Base-by-base conservation (phyloP, 2,329 filamentous ascomycete genomes). In the Pestalotiopsis sp. region DNA sequence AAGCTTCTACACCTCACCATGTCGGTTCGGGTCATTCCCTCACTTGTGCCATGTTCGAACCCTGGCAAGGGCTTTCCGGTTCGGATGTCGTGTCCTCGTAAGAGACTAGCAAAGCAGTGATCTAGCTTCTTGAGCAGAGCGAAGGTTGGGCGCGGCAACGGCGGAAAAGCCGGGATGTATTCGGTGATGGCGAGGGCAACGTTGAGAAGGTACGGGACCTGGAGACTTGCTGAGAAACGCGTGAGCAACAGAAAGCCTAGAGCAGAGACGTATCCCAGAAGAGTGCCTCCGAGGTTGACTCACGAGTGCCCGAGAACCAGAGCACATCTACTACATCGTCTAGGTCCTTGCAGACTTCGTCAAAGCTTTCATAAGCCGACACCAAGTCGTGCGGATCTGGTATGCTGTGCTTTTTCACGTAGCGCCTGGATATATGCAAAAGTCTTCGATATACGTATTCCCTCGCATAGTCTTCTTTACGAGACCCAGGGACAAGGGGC, bases 251-350 rank as follows among this genome's bases (percentile, higher is more conserved):
- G 25, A 14, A 5, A 7, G 31, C 20, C 31, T 60, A 9, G n/a
- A 2, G 5, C n/a, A 36, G 31, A 56, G 13, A 23, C 20, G n/a
- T 62, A 20, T 7, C 14, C 23, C 7, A 23, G 11, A 13, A 52
- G 6, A 36, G 36, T 6, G 41, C 36, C 27, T 41, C 20, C 40
- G 52, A n/a, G 25, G 14, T 23, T 31, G 11, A 85, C 93, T 78
- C 84, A 94, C 94, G 94, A 25, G 95, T 97, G 11, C 92, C 93
- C 38, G 91, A 93, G 25, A 93, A 87, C 95, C 95, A 98, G 4
- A 97, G 81, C 7, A 97, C 87, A 78, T 97, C 92, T 17, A 97
- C 82, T 13, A 97, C 78, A 5, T 86, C 85, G 68, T 95, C 92
- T 0, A 97, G 80, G 75, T 97, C 94, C 68, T 83, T 87, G 66